Base-by-base conservation (phyloP, 352 stramenopile species). In the Globisporangium cystogenes region DNA sequence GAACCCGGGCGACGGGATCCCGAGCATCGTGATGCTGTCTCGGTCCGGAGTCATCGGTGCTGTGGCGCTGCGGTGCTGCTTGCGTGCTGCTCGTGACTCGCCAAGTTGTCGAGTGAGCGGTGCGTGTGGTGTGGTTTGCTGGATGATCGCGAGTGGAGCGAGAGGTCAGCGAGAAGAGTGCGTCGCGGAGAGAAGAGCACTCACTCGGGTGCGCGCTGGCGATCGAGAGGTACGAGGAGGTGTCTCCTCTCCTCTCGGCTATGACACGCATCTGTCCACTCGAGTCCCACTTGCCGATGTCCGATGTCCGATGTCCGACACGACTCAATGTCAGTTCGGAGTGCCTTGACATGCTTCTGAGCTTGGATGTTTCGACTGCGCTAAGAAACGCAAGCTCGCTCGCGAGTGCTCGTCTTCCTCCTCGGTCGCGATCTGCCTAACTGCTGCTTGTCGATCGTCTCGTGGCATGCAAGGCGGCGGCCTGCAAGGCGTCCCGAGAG, bases 1-100 rank as follows among this genome's bases (percentile, higher is more conserved):
- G 31, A 7, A 16, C 15, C 12, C 31, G 4, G 20, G 24, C 7
- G 44, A 29, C 8, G 18, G 18, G 14, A 21, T 47, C 7, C 55
- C 55, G 1, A 62, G 48, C 33, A 62, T 57, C 48, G 55, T 62
- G 41, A 62, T 56, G 35, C 49, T 60, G 53, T 60, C 53, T 23
- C 53, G 46, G 5, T 60, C 53, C 20, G 53, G 53, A 16, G 46
- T 53, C 36, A 48, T 60, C 20, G 37, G n/a, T n/a, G n/a, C n/a
- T n/a, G n/a, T n/a, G n/a, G n/a, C 40, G 40, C 7, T 27, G 40
- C 6, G n/a, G 10, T 35, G 29, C 33, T 39, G 33, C 33, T 39
- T 5, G 31, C 31, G 31, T 2, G 11, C 14, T 39, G 33, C 33
- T 39, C 14, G 33, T 39, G 33, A 39, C 33, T 39, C 33, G 33